Conservation (phyloP, 2,329 filamentous ascomycete genomes). For the Chaetoscypha palmicola region DNA sequence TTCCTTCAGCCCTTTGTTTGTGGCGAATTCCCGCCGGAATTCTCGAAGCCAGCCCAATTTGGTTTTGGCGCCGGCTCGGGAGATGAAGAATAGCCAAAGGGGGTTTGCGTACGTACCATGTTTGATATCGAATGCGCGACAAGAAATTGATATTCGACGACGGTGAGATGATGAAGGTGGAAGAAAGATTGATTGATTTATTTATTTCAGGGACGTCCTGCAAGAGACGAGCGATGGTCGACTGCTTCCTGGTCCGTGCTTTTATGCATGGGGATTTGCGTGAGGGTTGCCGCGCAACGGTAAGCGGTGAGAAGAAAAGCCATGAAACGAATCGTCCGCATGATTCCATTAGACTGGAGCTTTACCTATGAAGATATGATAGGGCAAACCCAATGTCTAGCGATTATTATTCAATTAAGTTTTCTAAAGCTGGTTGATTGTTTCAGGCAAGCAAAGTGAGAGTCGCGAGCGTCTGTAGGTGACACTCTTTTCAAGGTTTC, state of each 20-base stretch:
- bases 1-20: slow-evolving; percentile 5
- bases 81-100: not conserved
- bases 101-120: slow-evolving; percentile 3
- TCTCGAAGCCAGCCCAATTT: not conserved
- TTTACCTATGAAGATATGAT: too few species aligned
- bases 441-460: too few species aligned
- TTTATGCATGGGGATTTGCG: slow-evolving; percentile 6
- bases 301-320: slow-evolving; percentile 6
- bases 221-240: too few species aligned
- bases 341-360: too few species aligned
- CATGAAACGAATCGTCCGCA: too few species aligned
- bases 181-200: slow-evolving; percentile 6
- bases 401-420: too few species aligned
- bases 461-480: too few species aligned
- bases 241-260: slow-evolving; percentile 10
- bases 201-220: slow-evolving; percentile 9
- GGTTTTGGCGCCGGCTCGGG: not conserved
- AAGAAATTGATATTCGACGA: not conserved
- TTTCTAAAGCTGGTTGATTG: too few species aligned
- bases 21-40: slow-evolving; percentile 1
- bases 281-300: not conserved
- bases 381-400: too few species aligned
- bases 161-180: not conserved
- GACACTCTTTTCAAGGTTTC: too few species aligned
- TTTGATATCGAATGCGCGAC: not conserved